These are phyloP conservation scores for Penicillium digitatum DNA, from an alignment of 2,329 filamentous ascomycete species.

Conservation along the genomic window DNA sequence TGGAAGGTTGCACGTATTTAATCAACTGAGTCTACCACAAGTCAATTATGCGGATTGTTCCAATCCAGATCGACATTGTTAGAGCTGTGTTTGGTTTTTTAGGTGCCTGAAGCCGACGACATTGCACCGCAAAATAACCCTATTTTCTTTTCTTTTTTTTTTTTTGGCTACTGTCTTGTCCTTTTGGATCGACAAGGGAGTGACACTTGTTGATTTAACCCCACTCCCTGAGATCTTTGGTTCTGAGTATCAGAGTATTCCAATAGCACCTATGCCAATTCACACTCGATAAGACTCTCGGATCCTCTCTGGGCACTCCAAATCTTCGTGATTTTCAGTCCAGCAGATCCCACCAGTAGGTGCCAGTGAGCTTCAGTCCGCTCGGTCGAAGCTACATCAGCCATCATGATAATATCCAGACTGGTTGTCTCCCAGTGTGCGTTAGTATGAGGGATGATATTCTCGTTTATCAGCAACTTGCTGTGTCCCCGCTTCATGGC, in stretches of 20 bases:
- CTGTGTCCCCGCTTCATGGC: conserved; percentile 40
- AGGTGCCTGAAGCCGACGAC: no score
- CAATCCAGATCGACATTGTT: no score
- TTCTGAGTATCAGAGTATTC: neutral
- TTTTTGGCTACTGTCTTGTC: no score
- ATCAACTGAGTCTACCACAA: no score
- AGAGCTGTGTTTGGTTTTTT: no score
- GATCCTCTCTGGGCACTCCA: conserved; percentile 25
- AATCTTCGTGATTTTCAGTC: conserved; percentile 37
- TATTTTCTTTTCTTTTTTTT: no score
- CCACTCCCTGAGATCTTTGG: no score
- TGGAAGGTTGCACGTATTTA: no score
- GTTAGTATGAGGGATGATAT: conserved; percentile 38
- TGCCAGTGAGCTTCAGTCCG: conserved; percentile 41
- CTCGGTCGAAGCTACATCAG: conserved; percentile 37
- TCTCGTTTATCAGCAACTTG: conserved; percentile 46
- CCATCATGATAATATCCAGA: conserved; percentile 46
- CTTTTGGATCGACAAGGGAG: no score
- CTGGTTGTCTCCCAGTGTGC: conserved; percentile 32
- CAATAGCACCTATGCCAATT: conserved; percentile 8
- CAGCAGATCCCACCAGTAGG: conserved; percentile 30
- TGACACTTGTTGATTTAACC: no score
- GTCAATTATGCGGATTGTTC: no score
- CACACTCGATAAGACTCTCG: conserved; percentile 28
- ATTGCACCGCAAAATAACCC: no score